Evolutionary conservation across 1,284 basidiomycete species (phyloP).

Genomic region (Salmacisia buchloeana): DNA sequence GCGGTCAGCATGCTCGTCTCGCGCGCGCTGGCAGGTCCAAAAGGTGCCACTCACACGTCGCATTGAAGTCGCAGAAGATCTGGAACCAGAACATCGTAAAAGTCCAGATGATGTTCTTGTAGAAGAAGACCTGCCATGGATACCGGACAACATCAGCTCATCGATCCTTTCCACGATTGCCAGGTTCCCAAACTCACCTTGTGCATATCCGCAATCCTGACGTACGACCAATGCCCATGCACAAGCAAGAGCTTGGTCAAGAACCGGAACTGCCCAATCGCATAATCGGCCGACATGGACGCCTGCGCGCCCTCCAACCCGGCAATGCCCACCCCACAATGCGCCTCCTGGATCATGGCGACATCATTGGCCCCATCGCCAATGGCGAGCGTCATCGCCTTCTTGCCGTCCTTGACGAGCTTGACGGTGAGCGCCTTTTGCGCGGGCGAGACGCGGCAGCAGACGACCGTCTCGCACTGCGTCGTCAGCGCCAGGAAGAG

Average conservation of each 20-base stretch:
- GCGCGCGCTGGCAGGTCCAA: background rate
- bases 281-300: conserved; percentile 97
- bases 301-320: conserved; percentile 96
- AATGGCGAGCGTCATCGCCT: conserved; percentile 93
- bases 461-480: conserved; percentile 93
- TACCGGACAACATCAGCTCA: too few relatives aligned
- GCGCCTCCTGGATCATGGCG: conserved; percentile 97
- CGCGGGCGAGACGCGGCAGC: conserved; percentile 90
- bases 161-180: too few relatives aligned
- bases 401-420: conserved; percentile 86
- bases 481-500: conserved; percentile 87
- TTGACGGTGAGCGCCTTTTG: conserved; percentile 95
- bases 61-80: conserved; percentile 83
- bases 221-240: conserved; percentile 93
- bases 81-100: conserved; percentile 91
- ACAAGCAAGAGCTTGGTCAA: conserved; percentile 86
- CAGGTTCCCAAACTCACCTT: too few relatives aligned
- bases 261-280: conserved; percentile 91
- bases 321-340: conserved; percentile 87
- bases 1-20: background rate
- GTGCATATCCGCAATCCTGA: conserved; percentile 74
- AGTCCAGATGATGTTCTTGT: conserved; percentile 65
- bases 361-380: conserved; percentile 95
- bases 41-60: conserved; percentile 58
- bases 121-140: conserved; percentile 77